Percentiles rank a stretch among this genome's conserved stretches.
These are phyloP conservation scores for Nepenthes mirabilis DNA, from an alignment of 148 eudicot genomes.

Conservation along the genomic window DNA sequence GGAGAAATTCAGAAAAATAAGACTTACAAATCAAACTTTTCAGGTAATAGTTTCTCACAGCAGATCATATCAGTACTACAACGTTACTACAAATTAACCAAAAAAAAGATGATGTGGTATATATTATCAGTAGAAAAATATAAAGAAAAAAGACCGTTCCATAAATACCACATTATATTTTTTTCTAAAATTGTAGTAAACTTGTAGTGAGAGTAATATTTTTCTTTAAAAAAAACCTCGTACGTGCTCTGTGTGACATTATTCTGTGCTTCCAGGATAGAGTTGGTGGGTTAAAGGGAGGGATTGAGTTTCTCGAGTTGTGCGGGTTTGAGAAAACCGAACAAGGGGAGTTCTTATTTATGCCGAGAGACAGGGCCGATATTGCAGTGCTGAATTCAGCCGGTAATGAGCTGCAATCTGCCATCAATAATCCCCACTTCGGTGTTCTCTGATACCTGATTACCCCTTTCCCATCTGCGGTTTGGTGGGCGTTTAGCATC, in stretches of 20 bases:
- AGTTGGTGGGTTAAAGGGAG: conserved; percentile 85
- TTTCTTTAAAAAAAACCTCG: neutral
- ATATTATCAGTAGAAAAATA: no score
- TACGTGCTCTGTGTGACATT: neutral
- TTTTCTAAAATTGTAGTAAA: neutral
- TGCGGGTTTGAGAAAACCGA: conserved; percentile 87
- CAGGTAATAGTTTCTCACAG: conserved; percentile 42
- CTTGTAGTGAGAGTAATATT: neutral
- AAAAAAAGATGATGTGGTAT: no score
- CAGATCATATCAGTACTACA: neutral
- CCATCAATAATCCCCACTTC: conserved; percentile 88
- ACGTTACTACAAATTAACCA: no score
- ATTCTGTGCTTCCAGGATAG: conserved; percentile 43
- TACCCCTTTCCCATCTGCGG: no score
- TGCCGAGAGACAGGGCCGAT: conserved; percentile 74
- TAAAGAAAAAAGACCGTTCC: no score
- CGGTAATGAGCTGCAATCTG: conserved; percentile 77
- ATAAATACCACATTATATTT: no score
- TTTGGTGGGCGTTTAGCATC: neutral
- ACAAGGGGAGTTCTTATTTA: conserved; percentile 77
- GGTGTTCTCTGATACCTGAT: conserved; percentile 51
- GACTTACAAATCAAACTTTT: conserved; percentile 77
- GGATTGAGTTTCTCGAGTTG: conserved; percentile 80
- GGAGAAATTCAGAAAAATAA: conserved; percentile 89
- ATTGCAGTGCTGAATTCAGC: conserved; percentile 62